phyloP scores from a whole-genome alignment of 371 early-diverging fungal genomes.

The Rhizopus arrhizus region DNA sequence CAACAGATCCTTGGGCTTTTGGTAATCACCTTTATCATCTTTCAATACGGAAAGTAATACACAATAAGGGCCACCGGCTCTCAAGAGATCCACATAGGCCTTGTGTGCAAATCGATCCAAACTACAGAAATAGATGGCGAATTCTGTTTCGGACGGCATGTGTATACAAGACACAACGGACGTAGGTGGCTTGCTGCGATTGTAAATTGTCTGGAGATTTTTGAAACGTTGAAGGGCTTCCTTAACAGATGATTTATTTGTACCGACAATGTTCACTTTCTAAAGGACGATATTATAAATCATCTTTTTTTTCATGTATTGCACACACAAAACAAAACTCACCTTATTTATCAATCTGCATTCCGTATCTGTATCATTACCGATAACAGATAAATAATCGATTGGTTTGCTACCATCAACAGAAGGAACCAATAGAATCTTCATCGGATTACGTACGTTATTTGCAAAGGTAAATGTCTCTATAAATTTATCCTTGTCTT shows the following conservation, averaged over 20 bases:
- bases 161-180: conserved; percentile 25
- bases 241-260: conserved; percentile 21
- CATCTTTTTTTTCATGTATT: not conserved
- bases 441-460: conserved; percentile 21
- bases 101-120: conserved; percentile 22
- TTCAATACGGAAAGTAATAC: conserved; percentile 43
- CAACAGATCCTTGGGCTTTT: conserved; percentile 34
- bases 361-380: conserved; percentile 30
- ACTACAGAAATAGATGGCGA: conserved; percentile 26
- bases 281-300: not conserved
- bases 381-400: conserved; percentile 28
- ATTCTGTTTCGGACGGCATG: conserved; percentile 11
- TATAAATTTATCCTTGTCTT: conserved; percentile 17
- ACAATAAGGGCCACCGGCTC: conserved; percentile 19
- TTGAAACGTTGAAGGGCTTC: conserved; percentile 26
- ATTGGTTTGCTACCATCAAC: conserved; percentile 10
- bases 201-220: conserved; percentile 29
- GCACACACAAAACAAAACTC: not conserved
- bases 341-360: conserved; percentile 23
- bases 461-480: conserved; percentile 34
- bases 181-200: conserved; percentile 22
- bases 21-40: conserved; percentile 19
- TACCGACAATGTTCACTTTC: conserved; percentile 26
- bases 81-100: conserved; percentile 9
- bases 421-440: conserved; percentile 18